phyloP scores from a whole-genome alignment of 768 basidiomycete species.

The Lepiota subincarnata region DNA sequence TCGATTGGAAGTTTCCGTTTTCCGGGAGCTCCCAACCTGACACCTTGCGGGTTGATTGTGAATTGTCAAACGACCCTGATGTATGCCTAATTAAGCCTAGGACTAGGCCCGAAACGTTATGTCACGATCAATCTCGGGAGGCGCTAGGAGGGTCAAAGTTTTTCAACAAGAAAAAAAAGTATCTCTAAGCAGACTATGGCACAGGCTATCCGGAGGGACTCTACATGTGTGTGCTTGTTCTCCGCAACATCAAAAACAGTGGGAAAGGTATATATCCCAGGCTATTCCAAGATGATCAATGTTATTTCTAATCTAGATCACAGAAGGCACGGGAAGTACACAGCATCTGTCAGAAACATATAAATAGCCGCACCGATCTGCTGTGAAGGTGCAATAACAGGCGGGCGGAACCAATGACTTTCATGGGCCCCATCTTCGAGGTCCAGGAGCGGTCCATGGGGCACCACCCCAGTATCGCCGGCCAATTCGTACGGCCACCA shows the following conservation, averaged over 20 bases:
- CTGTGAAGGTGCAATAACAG: background rate
- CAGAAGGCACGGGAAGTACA: slow-evolving; percentile 3
- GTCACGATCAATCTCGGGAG: background rate
- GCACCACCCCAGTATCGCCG: slow-evolving; percentile 45
- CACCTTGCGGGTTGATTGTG: slow-evolving; percentile 2
- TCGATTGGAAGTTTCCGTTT: slow-evolving; percentile 8
- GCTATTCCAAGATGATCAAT: slow-evolving; percentile 5
- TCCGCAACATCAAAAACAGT: background rate
- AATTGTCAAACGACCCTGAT: slow-evolving; percentile 6
- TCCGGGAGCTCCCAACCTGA: background rate
- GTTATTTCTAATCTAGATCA: slow-evolving; percentile 12
- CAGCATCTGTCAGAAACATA: slow-evolving; percentile 11
- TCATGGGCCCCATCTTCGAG: background rate
- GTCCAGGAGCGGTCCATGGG: slow-evolving; percentile 21
- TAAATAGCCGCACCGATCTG: slow-evolving; percentile 7
- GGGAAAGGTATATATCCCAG: background rate
- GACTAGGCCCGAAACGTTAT: slow-evolving; percentile 1
- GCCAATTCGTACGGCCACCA: slow-evolving; percentile 45
- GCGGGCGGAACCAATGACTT: background rate
- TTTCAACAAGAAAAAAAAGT: background rate
- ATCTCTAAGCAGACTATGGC: background rate
- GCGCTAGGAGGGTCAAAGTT: background rate
- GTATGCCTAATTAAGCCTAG: slow-evolving; percentile 3
- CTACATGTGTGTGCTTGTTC: background rate
- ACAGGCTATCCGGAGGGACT: background rate